Evolutionary conservation across 164 flowering plant species (phyloP), one percentile per base, ranked within the genome.

Genomic region (Kalanchoe fedtschenkoi): DNA sequence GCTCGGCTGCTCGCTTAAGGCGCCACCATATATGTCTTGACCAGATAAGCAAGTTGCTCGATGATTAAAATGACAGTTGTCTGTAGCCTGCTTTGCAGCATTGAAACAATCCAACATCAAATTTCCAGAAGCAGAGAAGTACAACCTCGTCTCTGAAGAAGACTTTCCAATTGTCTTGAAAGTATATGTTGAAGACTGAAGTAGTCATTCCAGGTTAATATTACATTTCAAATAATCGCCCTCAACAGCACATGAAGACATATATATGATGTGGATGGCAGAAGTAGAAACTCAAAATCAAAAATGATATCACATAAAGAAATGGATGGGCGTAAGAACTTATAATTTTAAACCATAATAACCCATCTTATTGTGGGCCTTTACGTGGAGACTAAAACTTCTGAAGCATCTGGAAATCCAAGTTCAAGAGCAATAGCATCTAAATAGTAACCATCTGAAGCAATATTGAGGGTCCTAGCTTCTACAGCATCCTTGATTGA

Each of bases 81-180:
- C 34, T 24, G 64, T 42, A 62, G 44, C 22, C 56, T 41, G 47
- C 60, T 71, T 77, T 53, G 73, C 53, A 21, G 6, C 66, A 62
- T 70, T 41, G 55, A 26, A 43, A 58, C 65, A 68, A 60, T 69
- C 77, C 41, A 76, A 58, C 62, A 68, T 55, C 16, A 64, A 39
- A 58, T 29, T 37, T 64, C 75, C 66, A 15, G 83, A 76, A 66
- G 76, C 75, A 63, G 78, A 65, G 73, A 75, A 88, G 72, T 88
- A 89, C 56, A 91, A 58, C 78, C 99, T 83, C 65, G 72, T 77
- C 74, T 95, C 99, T 10, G 96, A 86, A 32, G 97, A 83, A 56
- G 95, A 69, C 70, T 79, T 91, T 35, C 99, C 96, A 74, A 95
- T 70, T 34, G 76, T 66, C 82, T 96, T 95, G 79, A 11, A 26